Evolutionary conservation across 345 rosid genomes (phyloP), one percentile per base, ranked within the genome.

Genomic region (Ricinus communis): DNA sequence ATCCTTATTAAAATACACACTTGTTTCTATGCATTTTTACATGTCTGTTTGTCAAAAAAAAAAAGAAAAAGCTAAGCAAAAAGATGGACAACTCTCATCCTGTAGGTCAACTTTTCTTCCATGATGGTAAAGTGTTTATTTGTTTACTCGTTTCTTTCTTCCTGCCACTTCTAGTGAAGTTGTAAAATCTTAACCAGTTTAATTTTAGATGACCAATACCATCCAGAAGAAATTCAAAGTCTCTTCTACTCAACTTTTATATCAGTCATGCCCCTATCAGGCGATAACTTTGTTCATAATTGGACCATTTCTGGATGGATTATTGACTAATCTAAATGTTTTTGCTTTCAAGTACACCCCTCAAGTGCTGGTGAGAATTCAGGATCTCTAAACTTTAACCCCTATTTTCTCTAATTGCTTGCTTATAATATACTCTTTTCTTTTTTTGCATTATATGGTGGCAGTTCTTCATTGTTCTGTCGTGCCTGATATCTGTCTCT

Each of bases 191-290:
- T 92, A 81, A 95, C 88, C 74, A 77, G 28, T 64, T 53, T 36
- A n/a, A 57, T 52, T 45, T 76, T 81, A 96, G 99, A 96, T 96
- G 99, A 96, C 99, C 74, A 96, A 96, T 77, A 96, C 99, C 50
- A 96, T 96, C 82, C 99, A 96, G 86, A 96, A 96, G 91, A 96
- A 93, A 82, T 96, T 90, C 85, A 96, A 93, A 80, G 98, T 96
- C 59, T 96, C 99, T 66, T 96, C 99, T 52, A 96, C 99, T 64
- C 99, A 96, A 66, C 98, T 96, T 74, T 87, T 96, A 57, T 96
- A 96, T 76, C 99, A 96, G 84, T 96, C 99, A 46, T 93, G 97
- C 82, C 99, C 99, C 14, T 96, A 96, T 77, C 99, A 96, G 80
- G 99, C 99, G 0, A 72, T 93, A 38, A 96, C 98, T 27, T 83